phyloP scores from a whole-genome alignment of 768 basidiomycete genomes.

The Tephrocybe rancida region DNA sequence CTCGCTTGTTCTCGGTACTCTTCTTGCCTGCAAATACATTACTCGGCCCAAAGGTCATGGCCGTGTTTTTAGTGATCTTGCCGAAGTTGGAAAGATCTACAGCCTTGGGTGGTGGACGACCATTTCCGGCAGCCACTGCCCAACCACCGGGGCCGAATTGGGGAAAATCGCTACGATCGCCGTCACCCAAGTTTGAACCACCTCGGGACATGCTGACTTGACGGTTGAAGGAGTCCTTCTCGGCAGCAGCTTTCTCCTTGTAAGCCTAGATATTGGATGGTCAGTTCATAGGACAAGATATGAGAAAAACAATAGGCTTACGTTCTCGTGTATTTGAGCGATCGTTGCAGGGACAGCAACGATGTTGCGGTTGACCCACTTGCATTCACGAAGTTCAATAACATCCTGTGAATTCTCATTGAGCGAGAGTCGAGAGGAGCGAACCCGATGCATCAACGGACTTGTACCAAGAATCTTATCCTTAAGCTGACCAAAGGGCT shows the following conservation, averaged over 20 bases:
- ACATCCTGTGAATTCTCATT: conserved; percentile 62
- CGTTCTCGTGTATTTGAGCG: conserved; percentile 85
- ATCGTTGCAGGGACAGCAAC: conserved; percentile 85
- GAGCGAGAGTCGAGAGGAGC: conserved; percentile 7
- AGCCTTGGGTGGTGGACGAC: conserved; percentile 70
- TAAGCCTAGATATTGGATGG: conserved; percentile 56
- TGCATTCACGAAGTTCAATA: no score
- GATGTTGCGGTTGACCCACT: conserved; percentile 75
- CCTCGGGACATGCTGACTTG: conserved; percentile 84
- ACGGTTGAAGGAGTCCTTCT: conserved; percentile 60
- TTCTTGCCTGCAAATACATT: conserved; percentile 83
- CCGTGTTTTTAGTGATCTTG: conserved; percentile 70
- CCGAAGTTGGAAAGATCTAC: conserved; percentile 89
- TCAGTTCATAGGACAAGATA: background rate
- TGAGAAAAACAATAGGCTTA: conserved; percentile 39
- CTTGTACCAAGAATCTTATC: no score
- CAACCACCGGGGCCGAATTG: conserved; percentile 84
- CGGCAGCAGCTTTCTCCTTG: conserved; percentile 74
- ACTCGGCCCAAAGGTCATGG: conserved; percentile 81
- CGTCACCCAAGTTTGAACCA: conserved; percentile 88
- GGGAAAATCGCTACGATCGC: conserved; percentile 58
- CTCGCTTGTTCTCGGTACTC: conserved; percentile 63
- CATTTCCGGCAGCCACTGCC: conserved; percentile 67
- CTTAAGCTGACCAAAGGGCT: conserved; percentile 72
- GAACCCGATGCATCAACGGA: no score